Conservation (phyloP, 805 yeast genomes). For the Ogataea paraovalis region DNA sequence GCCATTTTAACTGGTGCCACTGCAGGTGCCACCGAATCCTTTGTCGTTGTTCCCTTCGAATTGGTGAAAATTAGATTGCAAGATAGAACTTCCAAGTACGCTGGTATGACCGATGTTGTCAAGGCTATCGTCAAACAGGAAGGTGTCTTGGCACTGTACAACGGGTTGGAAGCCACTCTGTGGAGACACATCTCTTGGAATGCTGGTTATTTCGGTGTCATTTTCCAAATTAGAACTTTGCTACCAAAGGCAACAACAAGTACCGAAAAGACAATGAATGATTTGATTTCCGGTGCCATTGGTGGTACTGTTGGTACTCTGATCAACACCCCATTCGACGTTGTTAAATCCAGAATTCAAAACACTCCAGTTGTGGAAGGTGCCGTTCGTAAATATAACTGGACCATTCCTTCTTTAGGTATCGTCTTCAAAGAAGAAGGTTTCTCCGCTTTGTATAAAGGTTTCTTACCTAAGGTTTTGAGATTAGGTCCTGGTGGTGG, state of each 20-base stretch:
- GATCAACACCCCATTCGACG: slow-evolving; percentile 94
- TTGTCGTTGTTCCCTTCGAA: slow-evolving; percentile 97
- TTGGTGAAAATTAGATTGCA: slow-evolving; percentile 92
- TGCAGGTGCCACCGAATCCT: slow-evolving; percentile 96
- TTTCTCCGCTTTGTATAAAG: slow-evolving; percentile 84
- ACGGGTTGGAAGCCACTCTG: slow-evolving; percentile 93
- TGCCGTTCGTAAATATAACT: slow-evolving; percentile 79
- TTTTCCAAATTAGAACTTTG: slow-evolving; percentile 75
- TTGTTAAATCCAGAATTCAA: slow-evolving; percentile 95
- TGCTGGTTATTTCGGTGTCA: slow-evolving; percentile 96
- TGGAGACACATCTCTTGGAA: slow-evolving; percentile 98
- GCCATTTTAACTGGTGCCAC: slow-evolving; percentile 94
- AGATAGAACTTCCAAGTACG: slow-evolving; percentile 77
- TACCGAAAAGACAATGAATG: slow-evolving; percentile 76
- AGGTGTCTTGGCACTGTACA: slow-evolving; percentile 81
- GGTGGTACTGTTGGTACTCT: slow-evolving; percentile 98
- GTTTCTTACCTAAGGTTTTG: slow-evolving; percentile 93
- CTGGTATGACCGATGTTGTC: slow-evolving; percentile 80
- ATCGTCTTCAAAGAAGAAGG: slow-evolving; percentile 90
- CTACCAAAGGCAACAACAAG: slow-evolving; percentile 74
- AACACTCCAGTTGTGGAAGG: slow-evolving; percentile 63
- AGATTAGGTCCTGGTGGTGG: slow-evolving; percentile 99
- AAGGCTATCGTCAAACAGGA: slow-evolving; percentile 65
- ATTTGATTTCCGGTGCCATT: slow-evolving; percentile 85
- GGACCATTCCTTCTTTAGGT: slow-evolving; percentile 81